Conservation (phyloP, 257 asterid genomes). For the Petunia secreta region DNA sequence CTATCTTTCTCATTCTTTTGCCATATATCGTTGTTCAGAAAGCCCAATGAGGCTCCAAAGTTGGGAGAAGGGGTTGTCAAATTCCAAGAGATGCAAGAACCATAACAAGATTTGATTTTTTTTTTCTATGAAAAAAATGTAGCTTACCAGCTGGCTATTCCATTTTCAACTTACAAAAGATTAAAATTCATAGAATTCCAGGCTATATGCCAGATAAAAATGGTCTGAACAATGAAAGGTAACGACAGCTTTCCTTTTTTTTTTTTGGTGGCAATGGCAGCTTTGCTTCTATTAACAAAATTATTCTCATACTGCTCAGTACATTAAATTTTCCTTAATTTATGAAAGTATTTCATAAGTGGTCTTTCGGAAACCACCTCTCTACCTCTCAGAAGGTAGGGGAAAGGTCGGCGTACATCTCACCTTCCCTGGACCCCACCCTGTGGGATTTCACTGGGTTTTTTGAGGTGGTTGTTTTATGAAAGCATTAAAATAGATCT, state of each 20-base stretch:
- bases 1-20: neutral
- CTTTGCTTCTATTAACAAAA: neutral
- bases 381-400: too few relatives aligned
- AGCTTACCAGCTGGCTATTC: neutral
- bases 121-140: neutral
- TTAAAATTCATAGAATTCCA: neutral
- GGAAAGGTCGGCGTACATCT: too few relatives aligned
- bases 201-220: neutral
- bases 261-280: neutral
- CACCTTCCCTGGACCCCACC: too few relatives aligned
- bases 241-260: too few relatives aligned
- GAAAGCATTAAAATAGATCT: neutral
- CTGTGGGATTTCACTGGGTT: too few relatives aligned
- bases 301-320: neutral
- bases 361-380: too few relatives aligned
- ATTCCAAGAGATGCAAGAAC: neutral
- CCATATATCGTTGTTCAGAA: neutral
- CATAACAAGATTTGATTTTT: neutral
- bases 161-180: neutral
- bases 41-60: neutral
- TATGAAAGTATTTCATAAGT: too few relatives aligned
- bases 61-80: neutral
- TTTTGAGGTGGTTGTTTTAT: too few relatives aligned
- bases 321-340: neutral
- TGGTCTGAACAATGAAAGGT: slow-evolving; percentile 1